Evolutionary conservation across 2,329 filamentous ascomycete species (phyloP).

Genomic region (Huntiella decipiens): DNA sequence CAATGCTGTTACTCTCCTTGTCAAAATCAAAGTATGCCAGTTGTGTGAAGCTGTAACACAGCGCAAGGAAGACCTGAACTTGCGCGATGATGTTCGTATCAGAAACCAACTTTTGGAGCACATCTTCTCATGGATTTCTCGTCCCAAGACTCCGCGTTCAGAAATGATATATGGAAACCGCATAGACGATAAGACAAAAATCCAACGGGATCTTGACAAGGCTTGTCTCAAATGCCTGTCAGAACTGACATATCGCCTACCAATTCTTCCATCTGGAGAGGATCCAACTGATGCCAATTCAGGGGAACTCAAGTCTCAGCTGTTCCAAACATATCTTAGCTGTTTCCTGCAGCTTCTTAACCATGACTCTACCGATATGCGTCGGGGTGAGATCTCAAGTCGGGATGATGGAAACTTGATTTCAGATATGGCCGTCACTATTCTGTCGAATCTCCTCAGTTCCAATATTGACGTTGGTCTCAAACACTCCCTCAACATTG

Average conservation of each 20-base stretch:
- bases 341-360: constrained; percentile 48
- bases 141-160: constrained; percentile 32
- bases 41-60: constrained; percentile 45
- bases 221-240: constrained; percentile 47
- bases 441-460: constrained; percentile 48
- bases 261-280: constrained; percentile 45
- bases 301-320: constrained; percentile 49
- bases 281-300: constrained; percentile 43
- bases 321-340: constrained; percentile 56
- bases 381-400: constrained; percentile 12
- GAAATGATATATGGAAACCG: constrained; percentile 25
- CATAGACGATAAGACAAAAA: constrained; percentile 35
- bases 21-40: constrained; percentile 52
- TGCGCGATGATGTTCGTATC: constrained; percentile 49
- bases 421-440: constrained; percentile 46
- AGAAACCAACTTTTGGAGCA: constrained; percentile 50
- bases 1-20: constrained; percentile 34
- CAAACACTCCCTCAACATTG: constrained; percentile 50
- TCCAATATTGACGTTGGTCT: constrained; percentile 54
- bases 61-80: constrained; percentile 48
- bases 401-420: constrained; percentile 36
- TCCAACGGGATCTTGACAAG: constrained; percentile 47
- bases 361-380: constrained; percentile 23
- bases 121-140: constrained; percentile 49
- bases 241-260: constrained; percentile 45